phyloP scores from a whole-genome alignment of 1,284 basidiomycete genomes.

The Cryptococcus sp. region DNA sequence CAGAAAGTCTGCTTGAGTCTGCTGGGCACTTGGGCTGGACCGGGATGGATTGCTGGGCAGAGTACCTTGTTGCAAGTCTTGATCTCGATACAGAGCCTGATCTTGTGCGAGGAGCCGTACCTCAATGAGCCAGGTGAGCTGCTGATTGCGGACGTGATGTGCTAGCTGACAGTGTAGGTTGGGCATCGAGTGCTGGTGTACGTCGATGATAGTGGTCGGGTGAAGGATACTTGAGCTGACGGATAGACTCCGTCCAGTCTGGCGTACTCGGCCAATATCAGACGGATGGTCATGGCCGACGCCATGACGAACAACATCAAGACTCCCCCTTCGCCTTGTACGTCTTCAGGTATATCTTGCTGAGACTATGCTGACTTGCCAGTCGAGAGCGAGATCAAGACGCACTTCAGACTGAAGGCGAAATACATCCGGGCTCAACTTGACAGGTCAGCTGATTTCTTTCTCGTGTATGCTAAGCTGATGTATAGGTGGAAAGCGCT shows the following conservation, averaged over 20 bases:
- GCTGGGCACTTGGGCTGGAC: constrained; percentile 83
- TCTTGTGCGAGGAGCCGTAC: constrained; percentile 81
- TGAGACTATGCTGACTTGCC: constrained; percentile 24
- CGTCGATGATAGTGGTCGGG: constrained; percentile 53
- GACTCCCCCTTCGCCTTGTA: constrained; percentile 56
- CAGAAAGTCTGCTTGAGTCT: constrained; percentile 81
- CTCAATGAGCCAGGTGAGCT: constrained; percentile 70
- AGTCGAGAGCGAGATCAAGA: constrained; percentile 74
- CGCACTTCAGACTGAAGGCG: constrained; percentile 83
- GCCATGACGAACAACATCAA: constrained; percentile 69
- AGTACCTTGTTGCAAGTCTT: constrained; percentile 72
- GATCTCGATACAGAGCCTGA: constrained; percentile 91
- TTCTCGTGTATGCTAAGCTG: background rate
- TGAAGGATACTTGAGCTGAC: constrained; percentile 41
- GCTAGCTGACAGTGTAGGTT: too few species aligned
- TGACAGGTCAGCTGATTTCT: constrained; percentile 55
- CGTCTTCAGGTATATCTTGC: constrained; percentile 4
- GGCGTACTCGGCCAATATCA: constrained; percentile 63
- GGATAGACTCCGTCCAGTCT: constrained; percentile 53
- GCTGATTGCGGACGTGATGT: background rate
- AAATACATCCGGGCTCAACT: constrained; percentile 63
- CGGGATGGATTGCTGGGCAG: constrained; percentile 79
- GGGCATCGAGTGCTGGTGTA: too few species aligned
- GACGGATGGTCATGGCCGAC: constrained; percentile 78
- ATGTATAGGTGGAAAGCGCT: constrained; percentile 23